A percentile compares a stretch with the other conserved stretches of the same genome.
Evolutionary conservation across 2,329 filamentous ascomycete genomes (phyloP).

Genomic region (Corynespora cassiicola): DNA sequence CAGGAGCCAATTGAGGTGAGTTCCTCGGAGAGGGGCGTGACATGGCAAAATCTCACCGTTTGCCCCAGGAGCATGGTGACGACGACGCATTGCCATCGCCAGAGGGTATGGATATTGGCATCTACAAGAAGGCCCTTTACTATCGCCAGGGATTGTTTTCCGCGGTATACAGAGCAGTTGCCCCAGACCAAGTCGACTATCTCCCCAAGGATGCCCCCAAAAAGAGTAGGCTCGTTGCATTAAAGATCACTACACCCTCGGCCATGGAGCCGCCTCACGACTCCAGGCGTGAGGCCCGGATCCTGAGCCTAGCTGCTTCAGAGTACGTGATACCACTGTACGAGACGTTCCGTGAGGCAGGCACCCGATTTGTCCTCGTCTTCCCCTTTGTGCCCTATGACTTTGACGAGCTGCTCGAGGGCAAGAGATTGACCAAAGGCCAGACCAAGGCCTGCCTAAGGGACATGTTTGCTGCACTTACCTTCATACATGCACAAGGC

Average conservation of each 20-base stretch:
- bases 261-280: constrained; percentile 81
- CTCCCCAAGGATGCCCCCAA: constrained; percentile 24
- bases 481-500: constrained; percentile 72
- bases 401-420: constrained; percentile 70
- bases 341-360: constrained; percentile 73
- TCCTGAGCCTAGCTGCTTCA: constrained; percentile 67
- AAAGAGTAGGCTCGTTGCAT: constrained; percentile 61
- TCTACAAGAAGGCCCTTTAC: constrained; percentile 63
- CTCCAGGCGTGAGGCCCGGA: constrained; percentile 77
- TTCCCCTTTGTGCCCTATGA: constrained; percentile 85
- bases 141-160: constrained; percentile 77
- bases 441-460: constrained; percentile 61
- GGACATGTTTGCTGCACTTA: constrained; percentile 74
- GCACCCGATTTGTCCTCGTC: constrained; percentile 76
- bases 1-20: no score
- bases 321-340: constrained; percentile 71
- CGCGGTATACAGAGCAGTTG: constrained; percentile 75
- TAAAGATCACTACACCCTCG: constrained; percentile 85
- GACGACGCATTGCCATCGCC: constrained; percentile 43
- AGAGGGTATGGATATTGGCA: constrained; percentile 56
- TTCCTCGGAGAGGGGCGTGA: no score
- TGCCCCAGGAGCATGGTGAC: not conserved
- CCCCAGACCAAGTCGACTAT: constrained; percentile 43
- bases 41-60: no score
- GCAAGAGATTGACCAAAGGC: constrained; percentile 44